Conservation (phyloP, 176 grass and related monocot species). For the Ensete ventricosum region DNA sequence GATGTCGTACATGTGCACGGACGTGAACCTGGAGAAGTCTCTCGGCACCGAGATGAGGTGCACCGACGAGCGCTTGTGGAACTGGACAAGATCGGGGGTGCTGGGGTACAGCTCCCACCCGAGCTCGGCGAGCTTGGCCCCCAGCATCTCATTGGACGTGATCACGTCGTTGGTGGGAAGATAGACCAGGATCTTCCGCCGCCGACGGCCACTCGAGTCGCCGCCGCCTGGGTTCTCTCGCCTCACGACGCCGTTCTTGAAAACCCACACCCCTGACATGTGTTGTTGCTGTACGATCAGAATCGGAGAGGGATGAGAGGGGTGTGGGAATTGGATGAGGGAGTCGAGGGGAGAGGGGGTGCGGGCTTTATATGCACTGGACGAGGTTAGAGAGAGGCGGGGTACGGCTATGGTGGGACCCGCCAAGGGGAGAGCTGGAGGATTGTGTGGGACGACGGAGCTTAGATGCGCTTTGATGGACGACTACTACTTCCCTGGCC, state of each 20-base stretch:
- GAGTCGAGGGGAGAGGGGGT: too few species aligned
- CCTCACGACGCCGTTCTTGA: conserved; percentile 9
- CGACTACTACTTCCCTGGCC: not conserved
- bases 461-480: not conserved
- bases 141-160: conserved; percentile 1
- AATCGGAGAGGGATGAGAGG: not conserved
- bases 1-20: conserved; percentile 18
- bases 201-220: not conserved
- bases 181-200: conserved; percentile 5
- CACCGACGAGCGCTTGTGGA: conserved; percentile 5
- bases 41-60: conserved; percentile 13
- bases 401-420: not conserved
- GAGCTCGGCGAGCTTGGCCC: not conserved
- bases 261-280: conserved; percentile 9
- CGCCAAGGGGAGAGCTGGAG: too few species aligned
- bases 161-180: not conserved
- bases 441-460: not conserved
- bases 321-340: not conserved
- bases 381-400: too few species aligned
- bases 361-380: too few species aligned
- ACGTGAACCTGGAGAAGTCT: conserved; percentile 6
- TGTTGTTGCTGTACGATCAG: not conserved
- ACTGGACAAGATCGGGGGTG: conserved; percentile 7
- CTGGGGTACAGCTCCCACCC: conserved; percentile 11
- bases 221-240: too few species aligned